These are phyloP conservation scores for Phytophthora syringae DNA, from an alignment of 352 stramenopile genomes.

Conservation along the genomic window DNA sequence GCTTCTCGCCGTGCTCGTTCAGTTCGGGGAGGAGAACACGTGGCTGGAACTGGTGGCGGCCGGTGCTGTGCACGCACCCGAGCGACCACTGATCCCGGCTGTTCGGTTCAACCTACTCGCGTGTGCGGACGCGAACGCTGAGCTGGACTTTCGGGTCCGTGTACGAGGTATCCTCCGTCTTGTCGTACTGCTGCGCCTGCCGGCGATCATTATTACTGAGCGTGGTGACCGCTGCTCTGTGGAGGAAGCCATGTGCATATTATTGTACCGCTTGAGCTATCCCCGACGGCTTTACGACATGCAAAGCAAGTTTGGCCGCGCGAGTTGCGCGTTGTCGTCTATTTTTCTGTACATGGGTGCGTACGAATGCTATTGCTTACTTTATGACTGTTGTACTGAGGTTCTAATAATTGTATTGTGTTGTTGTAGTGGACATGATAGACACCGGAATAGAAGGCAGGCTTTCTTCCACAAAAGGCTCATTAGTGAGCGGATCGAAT, in stretches of 20 bases:
- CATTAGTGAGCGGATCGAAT: too few species aligned
- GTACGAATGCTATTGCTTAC: too few species aligned
- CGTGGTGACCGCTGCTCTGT: neutral
- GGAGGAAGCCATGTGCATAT: neutral
- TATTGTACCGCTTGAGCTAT: slow-evolving; percentile 3
- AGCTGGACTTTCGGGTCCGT: neutral
- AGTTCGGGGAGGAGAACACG: too few species aligned
- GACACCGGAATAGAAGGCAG: too few species aligned
- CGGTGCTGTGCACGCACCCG: neutral
- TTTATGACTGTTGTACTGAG: too few species aligned
- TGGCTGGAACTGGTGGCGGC: neutral
- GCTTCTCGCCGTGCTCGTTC: too few species aligned
- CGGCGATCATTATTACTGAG: neutral
- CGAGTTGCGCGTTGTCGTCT: neutral
- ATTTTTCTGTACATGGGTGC: neutral
- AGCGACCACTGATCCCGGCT: neutral
- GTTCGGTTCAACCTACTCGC: neutral
- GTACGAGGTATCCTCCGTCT: neutral
- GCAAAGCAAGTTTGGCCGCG: neutral
- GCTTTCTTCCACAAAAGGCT: too few species aligned
- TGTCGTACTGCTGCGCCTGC: too few species aligned
- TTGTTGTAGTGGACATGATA: too few species aligned
- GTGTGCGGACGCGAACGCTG: neutral
- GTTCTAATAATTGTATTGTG: too few species aligned
- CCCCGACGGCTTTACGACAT: neutral